Evolutionary conservation across 208 protist genomes (phyloP).

Genomic region (Kentomonas sorsogonicus): DNA sequence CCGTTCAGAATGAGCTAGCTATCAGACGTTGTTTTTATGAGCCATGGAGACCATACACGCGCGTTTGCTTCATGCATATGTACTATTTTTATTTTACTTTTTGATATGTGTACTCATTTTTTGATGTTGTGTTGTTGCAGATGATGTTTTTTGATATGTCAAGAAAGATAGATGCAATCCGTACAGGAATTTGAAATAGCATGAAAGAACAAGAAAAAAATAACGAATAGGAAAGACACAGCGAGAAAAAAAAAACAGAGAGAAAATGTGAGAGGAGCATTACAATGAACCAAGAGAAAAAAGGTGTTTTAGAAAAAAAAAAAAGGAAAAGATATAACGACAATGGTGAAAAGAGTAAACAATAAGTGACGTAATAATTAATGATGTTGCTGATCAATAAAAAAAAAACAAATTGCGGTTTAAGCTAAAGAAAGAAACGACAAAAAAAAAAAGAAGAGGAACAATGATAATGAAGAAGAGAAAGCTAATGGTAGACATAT

Average conservation of each 20-base stretch:
- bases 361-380: background rate
- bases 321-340: background rate
- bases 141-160: background rate
- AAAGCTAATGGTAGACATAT: too few species aligned
- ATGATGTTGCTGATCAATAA: too few species aligned
- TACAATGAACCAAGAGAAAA: conserved; percentile 6
- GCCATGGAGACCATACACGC: background rate
- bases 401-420: too few species aligned
- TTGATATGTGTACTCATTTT: conserved; percentile 1
- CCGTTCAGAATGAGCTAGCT: background rate
- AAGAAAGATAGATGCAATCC: too few species aligned
- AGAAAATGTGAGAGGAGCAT: background rate
- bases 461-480: too few species aligned
- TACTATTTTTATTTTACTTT: conserved; percentile 14
- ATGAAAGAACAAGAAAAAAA: too few species aligned
- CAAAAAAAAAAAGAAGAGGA: conserved; percentile 2
- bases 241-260: too few species aligned
- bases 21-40: background rate
- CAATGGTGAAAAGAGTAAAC: background rate
- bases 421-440: too few species aligned
- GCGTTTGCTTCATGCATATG: background rate
- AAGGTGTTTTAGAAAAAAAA: conserved; percentile 16
- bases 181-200: too few species aligned
- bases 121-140: too few species aligned
- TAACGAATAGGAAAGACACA: too few species aligned